These are phyloP conservation scores for Hymenoscyphus albidus DNA, from an alignment of 2,329 filamentous ascomycete species.

Conservation along the genomic window DNA sequence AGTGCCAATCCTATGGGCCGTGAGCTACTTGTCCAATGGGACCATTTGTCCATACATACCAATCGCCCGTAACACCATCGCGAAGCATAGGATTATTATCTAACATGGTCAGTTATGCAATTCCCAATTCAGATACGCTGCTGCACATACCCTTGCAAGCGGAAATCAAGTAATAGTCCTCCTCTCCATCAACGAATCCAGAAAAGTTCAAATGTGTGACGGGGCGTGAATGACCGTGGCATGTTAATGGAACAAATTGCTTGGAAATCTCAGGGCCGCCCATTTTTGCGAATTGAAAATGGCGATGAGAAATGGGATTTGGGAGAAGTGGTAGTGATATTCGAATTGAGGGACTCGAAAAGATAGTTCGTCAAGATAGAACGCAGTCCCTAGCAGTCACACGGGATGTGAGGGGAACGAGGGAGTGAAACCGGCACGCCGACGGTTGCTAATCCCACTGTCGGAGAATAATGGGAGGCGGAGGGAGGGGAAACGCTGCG, in stretches of 20 bases:
- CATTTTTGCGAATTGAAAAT: constrained; percentile 24
- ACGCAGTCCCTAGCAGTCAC: neutral
- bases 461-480: neutral
- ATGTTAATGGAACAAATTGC: constrained; percentile 61
- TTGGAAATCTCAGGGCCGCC: constrained; percentile 30
- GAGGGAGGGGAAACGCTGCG: neutral
- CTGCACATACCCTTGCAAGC: constrained; percentile 58
- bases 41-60: constrained; percentile 47
- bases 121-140: neutral
- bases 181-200: constrained; percentile 52
- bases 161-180: constrained; percentile 70
- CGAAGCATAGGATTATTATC: constrained; percentile 99
- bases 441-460: neutral
- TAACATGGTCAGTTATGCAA: constrained; percentile 37
- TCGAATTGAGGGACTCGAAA: constrained; percentile 1
- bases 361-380: neutral
- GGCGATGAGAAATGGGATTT: neutral
- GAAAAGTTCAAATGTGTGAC: constrained; percentile 73
- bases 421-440: neutral
- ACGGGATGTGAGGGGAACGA: neutral
- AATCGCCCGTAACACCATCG: constrained; percentile 92
- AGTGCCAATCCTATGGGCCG: constrained; percentile 70
- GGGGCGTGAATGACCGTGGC: constrained; percentile 71
- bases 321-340: neutral
- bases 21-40: constrained; percentile 19